Percentiles rank a stretch among this genome's conserved stretches.
These are phyloP conservation scores for Globisporangium perplexum DNA, from an alignment of 352 stramenopile genomes.

Conservation along the genomic window DNA sequence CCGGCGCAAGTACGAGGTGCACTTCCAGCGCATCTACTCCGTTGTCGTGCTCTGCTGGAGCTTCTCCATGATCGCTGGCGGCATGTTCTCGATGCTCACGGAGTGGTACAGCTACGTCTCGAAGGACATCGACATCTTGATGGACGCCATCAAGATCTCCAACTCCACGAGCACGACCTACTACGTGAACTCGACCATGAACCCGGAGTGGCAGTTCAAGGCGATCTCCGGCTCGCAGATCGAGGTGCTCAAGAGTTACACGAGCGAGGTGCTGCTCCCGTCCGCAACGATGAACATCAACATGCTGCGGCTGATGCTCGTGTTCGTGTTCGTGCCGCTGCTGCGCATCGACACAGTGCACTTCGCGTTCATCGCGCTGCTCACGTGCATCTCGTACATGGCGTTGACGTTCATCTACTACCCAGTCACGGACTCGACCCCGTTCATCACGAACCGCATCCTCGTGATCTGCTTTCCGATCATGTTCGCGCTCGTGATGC, in stretches of 20 bases:
- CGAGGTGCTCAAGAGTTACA: slow-evolving; percentile 60
- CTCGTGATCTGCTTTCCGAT: slow-evolving; percentile 70
- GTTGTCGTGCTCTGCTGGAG: slow-evolving; percentile 61
- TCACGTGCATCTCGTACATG: slow-evolving; percentile 59
- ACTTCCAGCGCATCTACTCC: slow-evolving; percentile 75
- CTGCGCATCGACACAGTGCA: slow-evolving; percentile 72
- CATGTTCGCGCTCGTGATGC: slow-evolving; percentile 57
- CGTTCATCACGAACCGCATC: slow-evolving; percentile 65
- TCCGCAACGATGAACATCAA: slow-evolving; percentile 80
- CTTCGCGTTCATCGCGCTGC: slow-evolving; percentile 46
- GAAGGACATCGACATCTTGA: slow-evolving; percentile 61
- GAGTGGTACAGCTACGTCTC: slow-evolving; percentile 77
- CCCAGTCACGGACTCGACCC: slow-evolving; percentile 42
- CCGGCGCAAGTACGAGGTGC: slow-evolving; percentile 53
- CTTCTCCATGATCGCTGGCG: slow-evolving; percentile 65
- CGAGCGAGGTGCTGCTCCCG: slow-evolving; percentile 53
- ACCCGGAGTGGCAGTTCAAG: slow-evolving; percentile 53
- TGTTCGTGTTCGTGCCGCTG: slow-evolving; percentile 69
- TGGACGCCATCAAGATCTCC: slow-evolving; percentile 44
- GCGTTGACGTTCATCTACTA: slow-evolving; percentile 61
- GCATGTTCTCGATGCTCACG: slow-evolving; percentile 80
- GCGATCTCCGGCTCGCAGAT: slow-evolving; percentile 39
- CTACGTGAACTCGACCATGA: slow-evolving; percentile 55
- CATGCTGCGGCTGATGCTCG: slow-evolving; percentile 65
- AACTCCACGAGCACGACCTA: slow-evolving; percentile 28